phyloP scores from a whole-genome alignment of 1,284 basidiomycete species.

The Pulchroboletus neoregius region DNA sequence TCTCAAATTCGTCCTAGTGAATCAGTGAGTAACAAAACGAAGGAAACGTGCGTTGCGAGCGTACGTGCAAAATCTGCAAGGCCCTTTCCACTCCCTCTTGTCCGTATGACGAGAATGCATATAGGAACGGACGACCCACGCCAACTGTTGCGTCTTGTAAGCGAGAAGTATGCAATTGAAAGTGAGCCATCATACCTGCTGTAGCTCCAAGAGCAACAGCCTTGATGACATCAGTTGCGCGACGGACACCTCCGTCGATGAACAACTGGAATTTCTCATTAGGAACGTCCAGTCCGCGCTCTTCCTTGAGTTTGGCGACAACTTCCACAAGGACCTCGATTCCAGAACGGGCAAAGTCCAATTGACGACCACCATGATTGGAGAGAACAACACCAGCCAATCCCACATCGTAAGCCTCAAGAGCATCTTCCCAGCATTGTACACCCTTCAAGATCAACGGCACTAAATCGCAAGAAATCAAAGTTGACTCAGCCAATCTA shows the following conservation, averaged over 20 bases:
- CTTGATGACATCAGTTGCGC: constrained; percentile 91
- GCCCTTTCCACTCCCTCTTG: constrained; percentile 76
- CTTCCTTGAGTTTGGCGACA: constrained; percentile 66
- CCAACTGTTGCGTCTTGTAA: constrained; percentile 46
- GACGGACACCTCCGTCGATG: constrained; percentile 88
- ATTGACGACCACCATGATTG: constrained; percentile 90
- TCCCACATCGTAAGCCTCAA: constrained; percentile 82
- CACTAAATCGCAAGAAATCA: constrained; percentile 46
- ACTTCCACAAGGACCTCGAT: constrained; percentile 90
- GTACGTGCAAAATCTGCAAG: constrained; percentile 72
- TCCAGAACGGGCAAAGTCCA: constrained; percentile 89
- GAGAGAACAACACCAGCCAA: constrained; percentile 84
- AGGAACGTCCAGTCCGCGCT: constrained; percentile 61
- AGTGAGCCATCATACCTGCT: constrained; percentile 48
- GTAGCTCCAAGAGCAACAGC: constrained; percentile 90
- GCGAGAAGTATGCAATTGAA: neutral
- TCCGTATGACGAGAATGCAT: constrained; percentile 88
- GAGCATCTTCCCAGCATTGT: constrained; percentile 91
- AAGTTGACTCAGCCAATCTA: neutral
- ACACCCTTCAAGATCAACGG: constrained; percentile 92
- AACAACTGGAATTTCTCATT: constrained; percentile 77
- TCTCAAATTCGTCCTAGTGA: constrained; percentile 86
- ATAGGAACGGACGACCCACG: constrained; percentile 81
- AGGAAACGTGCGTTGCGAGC: constrained; percentile 17
- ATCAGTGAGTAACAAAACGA: constrained; percentile 6